Base-by-base conservation (phyloP, 108 stramenopile genomes). In the Cylindrotheca fusiformis region DNA sequence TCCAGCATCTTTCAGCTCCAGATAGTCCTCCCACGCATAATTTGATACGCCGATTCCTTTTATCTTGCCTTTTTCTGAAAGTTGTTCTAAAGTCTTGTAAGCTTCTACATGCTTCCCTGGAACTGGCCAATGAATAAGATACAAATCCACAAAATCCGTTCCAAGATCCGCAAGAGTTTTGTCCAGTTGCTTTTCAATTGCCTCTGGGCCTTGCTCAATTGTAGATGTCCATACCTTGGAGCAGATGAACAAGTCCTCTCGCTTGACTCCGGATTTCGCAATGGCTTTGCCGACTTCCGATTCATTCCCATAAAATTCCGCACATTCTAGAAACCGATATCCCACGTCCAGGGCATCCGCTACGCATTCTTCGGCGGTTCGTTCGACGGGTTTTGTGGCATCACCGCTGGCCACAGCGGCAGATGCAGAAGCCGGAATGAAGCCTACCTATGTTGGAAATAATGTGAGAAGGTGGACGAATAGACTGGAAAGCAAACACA, bases 161-260 rank as follows among this genome's bases (percentile, higher is more conserved):
- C 81, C 79, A 4, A 97, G 65, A 53, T 89, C 89, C 2, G 32
- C n/a, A 19, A 97, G 68, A 6, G 94, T 90, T 58, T 81, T 69
- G 14, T 91, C 79, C 54, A 96, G 55, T 58, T 85, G 82, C 0
- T 67, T 64, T 4, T 74, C 74, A 51, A 95, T 79, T 10, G 90
- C 91, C 12, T 78, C 81, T 2, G 74, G 83, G 23, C 92, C 91
- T 60, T 79, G 63, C 55, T 93, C 90, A 52, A 93, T 90, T 29
- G 91, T 92, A n/a, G 93, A 85, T 0, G 94, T 91, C 94, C 96
- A 97, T 10, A 95, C 91, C 66, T 97, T 97, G 48, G 77, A 77
- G 62, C 84, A 91, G 2, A 95, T n/a, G 62, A 95, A 97, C 26
- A 97, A 61, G 10, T 95, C 83, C 29, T 78, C 57, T 32, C 93